A percentile compares a stretch with the other conserved stretches of the same genome.
Evolutionary conservation across 768 basidiomycete species (phyloP).

Genomic region (Kwoniella europaea): DNA sequence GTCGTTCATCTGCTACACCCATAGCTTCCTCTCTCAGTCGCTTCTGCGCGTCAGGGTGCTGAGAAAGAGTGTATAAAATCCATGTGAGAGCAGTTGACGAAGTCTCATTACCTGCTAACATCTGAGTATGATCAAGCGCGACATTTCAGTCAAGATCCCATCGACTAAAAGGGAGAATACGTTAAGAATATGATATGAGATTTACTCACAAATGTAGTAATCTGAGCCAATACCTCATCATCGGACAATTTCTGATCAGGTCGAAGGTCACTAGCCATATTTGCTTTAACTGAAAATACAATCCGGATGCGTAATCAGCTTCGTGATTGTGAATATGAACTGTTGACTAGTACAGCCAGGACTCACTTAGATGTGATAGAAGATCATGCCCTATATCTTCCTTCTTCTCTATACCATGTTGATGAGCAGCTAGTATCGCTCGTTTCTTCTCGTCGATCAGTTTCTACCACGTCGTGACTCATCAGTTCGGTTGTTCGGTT

Average conservation of each 20-base stretch:
- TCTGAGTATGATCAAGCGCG: conserved; percentile 25
- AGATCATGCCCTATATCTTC: conserved; percentile 73
- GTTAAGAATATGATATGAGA: too few relatives aligned
- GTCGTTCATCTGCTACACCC: conserved; percentile 57
- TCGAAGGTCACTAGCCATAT: conserved; percentile 65
- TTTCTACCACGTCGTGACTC: conserved; percentile 59
- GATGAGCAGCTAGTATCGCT: conserved; percentile 60
- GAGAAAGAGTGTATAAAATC: conserved; percentile 76
- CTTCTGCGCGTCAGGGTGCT: conserved; percentile 69
- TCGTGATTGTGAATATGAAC: background rate
- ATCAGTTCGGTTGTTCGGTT: background rate
- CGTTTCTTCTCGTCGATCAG: conserved; percentile 79
- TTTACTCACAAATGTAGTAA: conserved; percentile 51
- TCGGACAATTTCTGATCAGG: conserved; percentile 76
- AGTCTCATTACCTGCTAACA: conserved; percentile 74
- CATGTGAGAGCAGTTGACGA: conserved; percentile 82
- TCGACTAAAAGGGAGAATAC: too few relatives aligned
- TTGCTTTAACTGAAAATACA: conserved; percentile 73
- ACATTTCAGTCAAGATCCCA: too few relatives aligned
- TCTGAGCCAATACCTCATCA: conserved; percentile 64
- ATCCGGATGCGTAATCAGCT: background rate
- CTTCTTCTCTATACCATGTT: conserved; percentile 59
- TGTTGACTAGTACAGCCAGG: background rate
- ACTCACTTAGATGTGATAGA: conserved; percentile 74
- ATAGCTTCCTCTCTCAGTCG: conserved; percentile 73